A percentile compares a stretch with the other conserved stretches of the same genome.
phyloP scores from a whole-genome alignment of 768 basidiomycete genomes.

The Mycena sanguinolenta region DNA sequence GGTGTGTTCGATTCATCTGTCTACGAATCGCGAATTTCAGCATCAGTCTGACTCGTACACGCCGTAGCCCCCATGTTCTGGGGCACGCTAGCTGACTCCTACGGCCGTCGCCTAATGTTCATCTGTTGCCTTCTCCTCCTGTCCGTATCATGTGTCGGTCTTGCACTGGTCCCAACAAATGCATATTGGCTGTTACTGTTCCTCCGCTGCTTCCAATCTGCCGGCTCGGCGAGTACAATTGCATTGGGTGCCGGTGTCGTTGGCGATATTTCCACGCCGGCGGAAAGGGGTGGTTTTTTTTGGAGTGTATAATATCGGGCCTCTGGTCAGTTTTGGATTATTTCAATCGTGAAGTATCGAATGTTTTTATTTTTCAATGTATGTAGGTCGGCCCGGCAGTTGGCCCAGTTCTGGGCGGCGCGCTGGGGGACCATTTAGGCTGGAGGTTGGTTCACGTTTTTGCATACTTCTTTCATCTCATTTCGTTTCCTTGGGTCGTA shows the following conservation, averaged over 20 bases:
- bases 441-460: slow-evolving; percentile 68
- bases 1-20: slow-evolving; percentile 52
- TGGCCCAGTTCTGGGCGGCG: slow-evolving; percentile 75
- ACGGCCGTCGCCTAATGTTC: slow-evolving; percentile 75
- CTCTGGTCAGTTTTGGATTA: slow-evolving; percentile 56
- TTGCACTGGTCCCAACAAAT: slow-evolving; percentile 62
- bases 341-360: background rate
- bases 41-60: background rate
- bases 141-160: slow-evolving; percentile 73
- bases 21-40: background rate
- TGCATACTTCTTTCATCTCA: slow-evolving; percentile 11
- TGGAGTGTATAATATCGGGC: slow-evolving; percentile 75
- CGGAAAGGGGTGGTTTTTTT: slow-evolving; percentile 83
- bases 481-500: slow-evolving; percentile 38
- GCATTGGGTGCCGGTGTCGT: slow-evolving; percentile 85
- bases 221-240: slow-evolving; percentile 84
- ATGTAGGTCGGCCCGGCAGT: slow-evolving; percentile 72
- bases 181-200: slow-evolving; percentile 86
- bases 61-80: slow-evolving; percentile 72
- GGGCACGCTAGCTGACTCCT: slow-evolving; percentile 77
- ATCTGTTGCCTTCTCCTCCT: slow-evolving; percentile 74
- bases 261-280: slow-evolving; percentile 79
- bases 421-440: slow-evolving; percentile 68
- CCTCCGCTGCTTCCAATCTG: slow-evolving; percentile 84
- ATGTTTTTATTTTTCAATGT: background rate